Percentiles rank a stretch among this genome's conserved stretches.
These are phyloP conservation scores for Puccinia coronata DNA, from an alignment of 1,284 basidiomycete genomes.

Conservation along the genomic window DNA sequence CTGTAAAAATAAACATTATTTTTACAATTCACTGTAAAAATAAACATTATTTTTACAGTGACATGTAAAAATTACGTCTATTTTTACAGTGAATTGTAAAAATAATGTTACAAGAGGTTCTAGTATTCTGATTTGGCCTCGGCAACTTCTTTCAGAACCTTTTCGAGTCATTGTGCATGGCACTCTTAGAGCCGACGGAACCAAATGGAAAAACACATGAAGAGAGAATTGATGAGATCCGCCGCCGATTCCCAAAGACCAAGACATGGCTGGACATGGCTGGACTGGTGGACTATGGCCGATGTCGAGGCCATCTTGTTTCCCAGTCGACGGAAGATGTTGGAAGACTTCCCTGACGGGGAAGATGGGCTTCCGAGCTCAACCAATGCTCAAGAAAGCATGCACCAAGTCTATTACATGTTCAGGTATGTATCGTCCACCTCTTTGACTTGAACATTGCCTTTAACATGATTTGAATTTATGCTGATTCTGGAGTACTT, in stretches of 20 bases:
- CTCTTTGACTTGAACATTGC: no score
- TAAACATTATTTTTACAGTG: no score
- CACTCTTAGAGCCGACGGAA: no score
- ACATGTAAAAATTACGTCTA: no score
- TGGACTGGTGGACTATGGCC: constrained; percentile 26
- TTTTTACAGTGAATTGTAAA: no score
- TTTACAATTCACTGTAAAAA: no score
- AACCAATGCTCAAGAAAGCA: neutral
- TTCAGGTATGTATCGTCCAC: neutral
- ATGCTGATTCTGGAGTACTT: no score
- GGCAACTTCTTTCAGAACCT: no score
- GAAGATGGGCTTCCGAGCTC: neutral
- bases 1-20: no score
- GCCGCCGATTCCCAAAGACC: neutral
- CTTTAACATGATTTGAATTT: neutral
- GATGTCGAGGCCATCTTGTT: constrained; percentile 26
- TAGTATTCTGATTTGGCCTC: no score
- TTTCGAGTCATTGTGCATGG: no score
- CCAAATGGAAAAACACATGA: neutral
- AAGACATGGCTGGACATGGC: constrained; percentile 8
- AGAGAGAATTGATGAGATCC: neutral
- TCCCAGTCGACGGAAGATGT: neutral
- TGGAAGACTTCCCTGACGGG: neutral
- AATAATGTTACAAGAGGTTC: no score
- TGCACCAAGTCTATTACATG: neutral